phyloP scores from a whole-genome alignment of 768 basidiomycete species.

The Trametes elegans region DNA sequence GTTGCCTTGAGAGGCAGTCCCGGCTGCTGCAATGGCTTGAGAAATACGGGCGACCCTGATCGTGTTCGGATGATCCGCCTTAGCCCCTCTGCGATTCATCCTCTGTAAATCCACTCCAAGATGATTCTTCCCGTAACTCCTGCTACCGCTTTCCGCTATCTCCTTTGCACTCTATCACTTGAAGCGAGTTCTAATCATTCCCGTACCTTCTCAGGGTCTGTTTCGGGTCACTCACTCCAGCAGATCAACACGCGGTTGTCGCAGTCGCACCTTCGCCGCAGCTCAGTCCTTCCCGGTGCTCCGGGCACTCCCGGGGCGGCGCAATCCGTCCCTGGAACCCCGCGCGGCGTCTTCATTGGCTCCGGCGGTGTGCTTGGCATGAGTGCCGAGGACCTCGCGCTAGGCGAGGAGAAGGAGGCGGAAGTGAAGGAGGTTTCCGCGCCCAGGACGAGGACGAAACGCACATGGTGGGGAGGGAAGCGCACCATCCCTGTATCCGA shows the following conservation, averaged over 20 bases:
- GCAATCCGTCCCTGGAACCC: constrained; percentile 25
- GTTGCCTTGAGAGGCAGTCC: too few relatives aligned
- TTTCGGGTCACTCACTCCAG: constrained; percentile 38
- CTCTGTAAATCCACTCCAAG: too few relatives aligned
- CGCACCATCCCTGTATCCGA: constrained; percentile 36
- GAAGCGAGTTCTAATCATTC: neutral
- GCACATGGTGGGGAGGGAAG: constrained; percentile 62
- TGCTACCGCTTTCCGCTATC: too few relatives aligned
- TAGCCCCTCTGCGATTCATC: too few relatives aligned
- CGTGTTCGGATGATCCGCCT: too few relatives aligned
- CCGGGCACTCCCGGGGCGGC: constrained; percentile 24
- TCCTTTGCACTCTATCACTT: too few relatives aligned
- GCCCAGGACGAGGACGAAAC: constrained; percentile 23
- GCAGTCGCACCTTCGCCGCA: constrained; percentile 13
- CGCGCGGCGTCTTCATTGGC: constrained; percentile 25
- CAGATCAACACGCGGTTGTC: constrained; percentile 25
- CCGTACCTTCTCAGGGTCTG: constrained; percentile 27
- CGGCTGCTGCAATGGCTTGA: too few relatives aligned
- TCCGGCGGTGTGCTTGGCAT: constrained; percentile 21
- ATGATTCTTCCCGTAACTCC: too few relatives aligned
- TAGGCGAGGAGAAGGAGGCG: constrained; percentile 17
- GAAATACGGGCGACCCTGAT: too few relatives aligned
- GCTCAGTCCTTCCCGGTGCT: constrained; percentile 13
- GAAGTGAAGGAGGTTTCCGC: constrained; percentile 14
- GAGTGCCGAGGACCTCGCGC: constrained; percentile 23